Conservation (phyloP, 2,329 filamentous ascomycete genomes). For the Epichloe bromicola region DNA sequence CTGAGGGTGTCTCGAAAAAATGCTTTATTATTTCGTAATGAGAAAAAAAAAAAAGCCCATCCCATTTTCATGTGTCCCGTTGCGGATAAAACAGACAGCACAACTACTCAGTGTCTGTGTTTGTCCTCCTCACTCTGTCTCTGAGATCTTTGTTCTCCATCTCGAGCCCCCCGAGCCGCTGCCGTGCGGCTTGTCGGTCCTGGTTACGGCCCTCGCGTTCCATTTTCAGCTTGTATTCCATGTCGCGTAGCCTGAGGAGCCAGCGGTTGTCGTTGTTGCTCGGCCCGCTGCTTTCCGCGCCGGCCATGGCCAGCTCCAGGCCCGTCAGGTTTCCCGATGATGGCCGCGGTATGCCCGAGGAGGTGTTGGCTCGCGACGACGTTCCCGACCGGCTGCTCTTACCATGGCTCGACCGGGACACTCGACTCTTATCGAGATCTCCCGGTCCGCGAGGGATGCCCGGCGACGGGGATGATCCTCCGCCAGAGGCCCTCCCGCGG, state of each 20-base stretch:
- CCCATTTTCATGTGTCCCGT: background rate
- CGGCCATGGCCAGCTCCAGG: constrained; percentile 16
- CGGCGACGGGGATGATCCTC: constrained; percentile 41
- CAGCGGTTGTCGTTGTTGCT: constrained; percentile 53
- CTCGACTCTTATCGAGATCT: constrained; percentile 33
- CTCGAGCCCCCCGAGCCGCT: constrained; percentile 65
- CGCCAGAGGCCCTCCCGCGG: constrained; percentile 17
- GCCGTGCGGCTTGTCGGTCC: constrained; percentile 71
- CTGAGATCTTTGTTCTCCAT: constrained; percentile 60
- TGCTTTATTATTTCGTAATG: no score
- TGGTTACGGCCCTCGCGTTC: constrained; percentile 77
- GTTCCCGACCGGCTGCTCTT: constrained; percentile 18
- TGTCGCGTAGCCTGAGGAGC: constrained; percentile 72
- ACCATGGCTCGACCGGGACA: constrained; percentile 17
- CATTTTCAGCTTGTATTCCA: constrained; percentile 79
- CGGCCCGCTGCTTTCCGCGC: constrained; percentile 10
- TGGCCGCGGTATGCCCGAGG: constrained; percentile 14
- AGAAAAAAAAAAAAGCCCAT: no score
- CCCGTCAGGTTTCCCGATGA: constrained; percentile 12
- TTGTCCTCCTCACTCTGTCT: constrained; percentile 39
- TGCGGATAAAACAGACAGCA: constrained; percentile 2
- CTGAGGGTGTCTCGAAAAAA: background rate
- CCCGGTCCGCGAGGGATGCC: constrained; percentile 37
- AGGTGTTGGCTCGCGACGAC: constrained; percentile 18
- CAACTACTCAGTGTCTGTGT: constrained; percentile 6